phyloP scores from a whole-genome alignment of 768 basidiomycete genomes.

The Kwoniella botswanensis region DNA sequence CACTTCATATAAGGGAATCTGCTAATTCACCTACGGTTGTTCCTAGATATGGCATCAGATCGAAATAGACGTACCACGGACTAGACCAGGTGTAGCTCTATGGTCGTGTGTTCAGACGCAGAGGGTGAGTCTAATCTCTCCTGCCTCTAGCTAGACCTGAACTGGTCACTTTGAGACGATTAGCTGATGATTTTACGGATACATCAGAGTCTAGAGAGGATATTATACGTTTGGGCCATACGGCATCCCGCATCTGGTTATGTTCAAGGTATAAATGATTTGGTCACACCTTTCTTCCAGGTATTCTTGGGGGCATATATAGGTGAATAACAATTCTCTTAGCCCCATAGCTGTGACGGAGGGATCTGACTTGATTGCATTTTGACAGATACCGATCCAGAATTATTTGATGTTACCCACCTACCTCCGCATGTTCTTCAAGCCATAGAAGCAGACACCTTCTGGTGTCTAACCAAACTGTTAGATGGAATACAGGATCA shows the following conservation, averaged over 20 bases:
- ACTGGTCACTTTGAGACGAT: neutral
- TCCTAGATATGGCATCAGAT: slow-evolving; percentile 96
- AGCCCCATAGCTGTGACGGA: neutral
- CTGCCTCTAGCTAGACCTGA: neutral
- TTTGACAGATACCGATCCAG: slow-evolving; percentile 80
- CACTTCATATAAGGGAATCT: neutral
- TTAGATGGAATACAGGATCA: slow-evolving; percentile 98
- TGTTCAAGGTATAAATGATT: slow-evolving; percentile 98
- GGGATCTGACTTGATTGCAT: neutral
- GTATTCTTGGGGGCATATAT: slow-evolving; percentile 96
- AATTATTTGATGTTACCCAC: slow-evolving; percentile 77
- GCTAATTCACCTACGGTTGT: neutral
- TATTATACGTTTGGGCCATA: slow-evolving; percentile 98
- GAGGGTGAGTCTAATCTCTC: slow-evolving; percentile 65
- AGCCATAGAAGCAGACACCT: slow-evolving; percentile 94
- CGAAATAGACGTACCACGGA: slow-evolving; percentile 95
- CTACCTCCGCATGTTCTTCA: slow-evolving; percentile 73
- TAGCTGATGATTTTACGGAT: neutral
- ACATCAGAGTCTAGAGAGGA: slow-evolving; percentile 82
- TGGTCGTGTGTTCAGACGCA: slow-evolving; percentile 94
- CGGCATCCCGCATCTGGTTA: slow-evolving; percentile 98
- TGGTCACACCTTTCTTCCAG: slow-evolving; percentile 96
- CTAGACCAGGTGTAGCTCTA: slow-evolving; percentile 82
- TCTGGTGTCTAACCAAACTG: slow-evolving; percentile 95
- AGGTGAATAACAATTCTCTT: slow-evolving; percentile 62